A percentile compares a stretch with the other conserved stretches of the same genome.
Conservation (phyloP, 108 stramenopile species). For the Phaeodactylum tricornutum region DNA sequence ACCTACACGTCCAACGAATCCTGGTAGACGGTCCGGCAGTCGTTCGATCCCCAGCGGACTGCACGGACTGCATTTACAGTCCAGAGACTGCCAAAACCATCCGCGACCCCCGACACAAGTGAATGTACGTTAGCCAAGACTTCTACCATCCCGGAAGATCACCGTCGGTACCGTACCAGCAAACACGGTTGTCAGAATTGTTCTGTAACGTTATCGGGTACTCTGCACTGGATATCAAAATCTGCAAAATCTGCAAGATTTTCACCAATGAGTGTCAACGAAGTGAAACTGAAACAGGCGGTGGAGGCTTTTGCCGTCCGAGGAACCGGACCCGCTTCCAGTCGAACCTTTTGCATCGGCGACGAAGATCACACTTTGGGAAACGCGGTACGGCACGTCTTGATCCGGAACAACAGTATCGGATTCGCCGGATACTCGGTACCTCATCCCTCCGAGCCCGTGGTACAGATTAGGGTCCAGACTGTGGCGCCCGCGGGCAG, state of each 20-base stretch:
- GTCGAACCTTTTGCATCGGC: constrained; percentile 78
- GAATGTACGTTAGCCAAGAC: no score
- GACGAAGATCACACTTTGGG: constrained; percentile 97
- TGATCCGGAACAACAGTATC: constrained; percentile 45
- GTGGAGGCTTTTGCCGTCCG: constrained; percentile 31
- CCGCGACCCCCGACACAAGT: no score
- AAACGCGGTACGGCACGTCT: constrained; percentile 85
- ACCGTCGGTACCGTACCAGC: no score
- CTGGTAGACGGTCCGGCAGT: no score
- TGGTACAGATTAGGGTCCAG: constrained; percentile 89
- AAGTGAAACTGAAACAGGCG: constrained; percentile 45
- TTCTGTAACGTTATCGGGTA: not conserved
- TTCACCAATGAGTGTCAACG: constrained; percentile 56
- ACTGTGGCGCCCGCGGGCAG: constrained; percentile 25
- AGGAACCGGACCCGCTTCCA: constrained; percentile 57
- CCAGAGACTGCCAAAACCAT: no score
- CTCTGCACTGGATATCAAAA: not conserved
- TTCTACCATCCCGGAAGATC: no score
- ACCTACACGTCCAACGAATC: no score
- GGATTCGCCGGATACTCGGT: constrained; percentile 93
- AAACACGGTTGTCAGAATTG: no score
- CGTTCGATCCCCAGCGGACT: no score
- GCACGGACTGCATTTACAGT: no score
- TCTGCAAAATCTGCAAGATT: not conserved
- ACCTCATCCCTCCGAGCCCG: constrained; percentile 92